Conservation (phyloP, 75 land plant species). For the Cupressus sempervirens region DNA sequence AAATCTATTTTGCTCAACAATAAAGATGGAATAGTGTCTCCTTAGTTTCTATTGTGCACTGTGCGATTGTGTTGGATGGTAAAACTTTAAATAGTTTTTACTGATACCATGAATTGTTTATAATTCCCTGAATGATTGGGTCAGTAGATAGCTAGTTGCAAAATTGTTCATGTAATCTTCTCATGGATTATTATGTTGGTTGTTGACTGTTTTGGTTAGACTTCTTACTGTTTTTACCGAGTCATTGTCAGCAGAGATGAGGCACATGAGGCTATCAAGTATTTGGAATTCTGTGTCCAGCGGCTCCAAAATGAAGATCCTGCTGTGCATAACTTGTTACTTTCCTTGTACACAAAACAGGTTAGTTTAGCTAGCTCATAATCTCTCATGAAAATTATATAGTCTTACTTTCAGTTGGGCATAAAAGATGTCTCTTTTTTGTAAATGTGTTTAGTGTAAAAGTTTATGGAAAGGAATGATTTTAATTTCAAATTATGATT, state of each 20-base stretch:
- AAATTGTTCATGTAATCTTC: not conserved
- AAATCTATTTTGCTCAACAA: not conserved
- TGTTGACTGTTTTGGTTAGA: not conserved
- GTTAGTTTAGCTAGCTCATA: constrained; percentile 23
- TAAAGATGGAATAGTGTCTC: not conserved
- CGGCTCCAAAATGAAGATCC: constrained; percentile 83
- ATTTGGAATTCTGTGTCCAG: constrained; percentile 84
- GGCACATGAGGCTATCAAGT: constrained; percentile 92
- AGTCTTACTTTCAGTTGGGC: not conserved
- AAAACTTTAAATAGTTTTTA: not conserved
- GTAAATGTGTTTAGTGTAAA: not conserved
- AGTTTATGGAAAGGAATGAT: not conserved
- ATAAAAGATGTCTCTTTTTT: not conserved
- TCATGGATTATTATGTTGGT: not conserved
- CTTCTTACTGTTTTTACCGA: not conserved
- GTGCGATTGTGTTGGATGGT: not conserved
- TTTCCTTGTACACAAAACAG: constrained; percentile 88
- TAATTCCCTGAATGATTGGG: not conserved
- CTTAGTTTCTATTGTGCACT: not conserved
- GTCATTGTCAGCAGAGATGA: constrained; percentile 62
- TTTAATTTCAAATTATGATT: not conserved
- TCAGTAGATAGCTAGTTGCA: not conserved
- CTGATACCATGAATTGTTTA: not conserved
- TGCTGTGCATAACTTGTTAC: constrained; percentile 82
- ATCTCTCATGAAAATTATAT: not conserved